Base-by-base conservation (phyloP, 345 rosid genomes). In the Eucalyptus regnans region DNA sequence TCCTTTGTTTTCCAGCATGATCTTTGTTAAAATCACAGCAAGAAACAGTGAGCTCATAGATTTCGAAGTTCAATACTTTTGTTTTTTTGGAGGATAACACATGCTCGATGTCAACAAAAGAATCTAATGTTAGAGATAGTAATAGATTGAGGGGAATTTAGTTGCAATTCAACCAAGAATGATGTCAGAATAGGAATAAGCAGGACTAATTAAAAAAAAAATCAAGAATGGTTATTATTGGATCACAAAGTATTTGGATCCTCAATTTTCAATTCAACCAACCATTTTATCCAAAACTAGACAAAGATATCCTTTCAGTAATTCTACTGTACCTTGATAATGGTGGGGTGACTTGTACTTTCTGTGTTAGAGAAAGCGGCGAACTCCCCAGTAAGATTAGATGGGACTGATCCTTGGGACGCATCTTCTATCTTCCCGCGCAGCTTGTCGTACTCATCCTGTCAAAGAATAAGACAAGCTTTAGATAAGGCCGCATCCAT, bases 401-500 rank as follows among this genome's bases (percentile, higher is more conserved):
- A 68, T n/a, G 89, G 90, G 54, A 50, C 12, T 16, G 79, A 83
- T 60, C 64, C 51, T 86, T 60, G 54, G 25, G 90, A 64, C 13
- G 94, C 96, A 5, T 87, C 92, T 68, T 92, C 91, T 17, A 95
- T 92, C 49, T 91, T 94, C 84, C 76, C 29, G 89, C 90, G 37
- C 88, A 95, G 92, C 83, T 92, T 76, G 86, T 93, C 95, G 46
- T 94, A 95, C 89, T 91, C 94, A 9, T 89, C 91, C 98, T 96
- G 51, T 17, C 43, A 27, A 89, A 33, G 12, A 51, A n/a, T 43
- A 48, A 33, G 1, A 66, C 7, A 8, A 86, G 25, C 31, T 37
- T 62, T 52, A 52, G 68, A 62, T 29, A 12, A 27, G 31, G n/a
- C 31, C 31, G 58, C 10, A 52, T 52, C 68, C 68, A 60, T 27